Evolutionary conservation across 257 asterid genomes (phyloP).

Genomic region (Buddleja alternifolia): DNA sequence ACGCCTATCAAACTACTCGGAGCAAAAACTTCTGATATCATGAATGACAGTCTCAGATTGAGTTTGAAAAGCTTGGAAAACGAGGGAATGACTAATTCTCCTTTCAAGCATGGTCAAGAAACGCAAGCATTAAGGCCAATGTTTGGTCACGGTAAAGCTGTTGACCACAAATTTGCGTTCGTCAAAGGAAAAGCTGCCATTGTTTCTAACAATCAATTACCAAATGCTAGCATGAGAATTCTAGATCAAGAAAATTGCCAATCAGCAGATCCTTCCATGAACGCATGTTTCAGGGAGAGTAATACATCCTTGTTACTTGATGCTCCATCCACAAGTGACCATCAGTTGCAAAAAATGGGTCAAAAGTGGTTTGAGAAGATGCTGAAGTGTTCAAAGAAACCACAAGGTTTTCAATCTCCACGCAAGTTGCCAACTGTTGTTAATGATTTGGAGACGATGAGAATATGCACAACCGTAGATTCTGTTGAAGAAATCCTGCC

Average conservation of each 20-base stretch:
- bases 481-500: slow-evolving; percentile 31
- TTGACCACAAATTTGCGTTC: slow-evolving; percentile 10
- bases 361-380: slow-evolving; percentile 35
- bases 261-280: slow-evolving; percentile 22
- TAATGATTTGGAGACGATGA: slow-evolving; percentile 46
- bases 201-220: slow-evolving; percentile 28
- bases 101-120: slow-evolving; percentile 25
- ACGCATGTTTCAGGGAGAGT: slow-evolving; percentile 28
- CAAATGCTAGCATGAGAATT: slow-evolving; percentile 25
- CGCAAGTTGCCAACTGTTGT: slow-evolving; percentile 39
- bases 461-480: slow-evolving; percentile 55
- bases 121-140: slow-evolving; percentile 23
- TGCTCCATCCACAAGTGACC: slow-evolving; percentile 33
- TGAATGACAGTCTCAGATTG: slow-evolving; percentile 28
- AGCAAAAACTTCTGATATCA: slow-evolving; percentile 23
- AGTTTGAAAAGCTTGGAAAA: slow-evolving; percentile 34
- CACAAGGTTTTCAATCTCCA: slow-evolving; percentile 31
- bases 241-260: slow-evolving; percentile 35
- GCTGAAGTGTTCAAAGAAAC: slow-evolving; percentile 31
- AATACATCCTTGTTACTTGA: slow-evolving; percentile 28
- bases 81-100: slow-evolving; percentile 27
- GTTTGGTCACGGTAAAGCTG: slow-evolving; percentile 13
- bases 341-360: slow-evolving; percentile 19
- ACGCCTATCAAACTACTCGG: slow-evolving; percentile 29
- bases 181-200: slow-evolving; percentile 41